A percentile compares a stretch with the other conserved stretches of the same genome.
Evolutionary conservation across 345 rosid genomes (phyloP).

Genomic region (Dipteronia dyeriana): DNA sequence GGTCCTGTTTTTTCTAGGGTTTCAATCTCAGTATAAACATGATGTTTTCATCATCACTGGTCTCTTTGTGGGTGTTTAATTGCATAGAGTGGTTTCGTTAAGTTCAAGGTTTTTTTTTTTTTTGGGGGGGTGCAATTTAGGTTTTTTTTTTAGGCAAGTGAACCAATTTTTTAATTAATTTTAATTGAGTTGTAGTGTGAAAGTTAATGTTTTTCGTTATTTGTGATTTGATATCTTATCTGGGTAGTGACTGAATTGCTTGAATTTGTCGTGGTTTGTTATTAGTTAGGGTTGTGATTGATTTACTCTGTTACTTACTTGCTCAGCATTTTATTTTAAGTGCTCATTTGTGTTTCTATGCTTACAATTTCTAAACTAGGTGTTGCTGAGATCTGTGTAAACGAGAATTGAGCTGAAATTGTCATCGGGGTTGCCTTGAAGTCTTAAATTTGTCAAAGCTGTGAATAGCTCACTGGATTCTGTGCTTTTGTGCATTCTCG

Average conservation of each 20-base stretch:
- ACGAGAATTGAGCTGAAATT: conserved; percentile 16
- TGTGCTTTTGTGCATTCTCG: neutral
- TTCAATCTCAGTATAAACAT: neutral
- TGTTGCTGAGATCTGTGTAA: neutral
- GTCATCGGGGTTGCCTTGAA: conserved; percentile 23
- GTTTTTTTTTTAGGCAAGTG: neutral
- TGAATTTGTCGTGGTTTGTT: conserved; percentile 3
- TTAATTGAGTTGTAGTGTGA: neutral
- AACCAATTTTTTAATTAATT: neutral
- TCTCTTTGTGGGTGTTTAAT: conserved; percentile 2
- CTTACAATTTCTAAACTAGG: neutral
- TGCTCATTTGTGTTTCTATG: conserved; percentile 6
- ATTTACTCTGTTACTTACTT: neutral
- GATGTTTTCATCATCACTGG: conserved; percentile 2
- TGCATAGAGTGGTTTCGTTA: conserved; percentile 8
- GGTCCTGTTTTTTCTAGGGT: conserved; percentile 3
- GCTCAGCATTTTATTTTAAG: neutral
- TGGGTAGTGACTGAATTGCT: conserved; percentile 19
- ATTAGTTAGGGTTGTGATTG: neutral
- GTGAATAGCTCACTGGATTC: neutral
- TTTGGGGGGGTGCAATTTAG: neutral
- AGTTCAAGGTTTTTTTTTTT: conserved; percentile 5
- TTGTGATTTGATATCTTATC: neutral
- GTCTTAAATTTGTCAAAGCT: conserved; percentile 17
- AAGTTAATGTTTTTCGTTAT: neutral